Base-by-base conservation (phyloP, 148 eudicot species). In the Cornus suecica region DNA sequence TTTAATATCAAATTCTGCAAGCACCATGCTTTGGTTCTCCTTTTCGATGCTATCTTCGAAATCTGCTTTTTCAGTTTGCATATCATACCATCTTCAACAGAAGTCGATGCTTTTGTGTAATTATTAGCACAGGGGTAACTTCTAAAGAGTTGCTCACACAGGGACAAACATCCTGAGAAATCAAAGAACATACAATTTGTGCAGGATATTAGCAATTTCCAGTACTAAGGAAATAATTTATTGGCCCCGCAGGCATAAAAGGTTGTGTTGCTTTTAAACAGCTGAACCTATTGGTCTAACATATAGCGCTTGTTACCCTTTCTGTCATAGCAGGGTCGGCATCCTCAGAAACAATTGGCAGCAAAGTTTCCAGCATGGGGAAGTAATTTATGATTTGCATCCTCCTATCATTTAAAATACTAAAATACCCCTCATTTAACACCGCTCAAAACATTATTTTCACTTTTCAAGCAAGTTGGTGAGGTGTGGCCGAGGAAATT, bases 111-210 rank as follows among this genome's bases (percentile, higher is more conserved):
- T 71, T 80, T 74, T 1, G n/a, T 22, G 61, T 64, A 37, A 37
- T 37, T 42, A 73, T 76, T 32, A 16, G 65, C 10, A 68, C 71
- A 31, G 75, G 63, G 69, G 61, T 68, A 24, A 26, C 66, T 56
- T 74, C 83, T 31, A 56, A 9, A 74, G 52, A 51, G 32, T 25
- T 41, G 65, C 10, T 76, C 41, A 61, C 77, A 45, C 2, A 26
- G 29, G 62, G 67, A 28, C 67, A 71, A 28, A 28, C 70, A 72
- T 72, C 83, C 87, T 84, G 76, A 48, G 41, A 72, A 56, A 48
- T n/a, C 41, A 37, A 41, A 14, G 14, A 74, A 1, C 61, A 56
- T 3, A 18, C 1, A 4, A n/a, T n/a, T 15, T 56, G 16, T 56
- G 23, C n/a, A 56, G 13, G 20, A 22, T 23, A 16, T 56, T 56